phyloP scores from a whole-genome alignment of 495 filamentous ascomycete genomes.

The Polyplosphaeria fusca region DNA sequence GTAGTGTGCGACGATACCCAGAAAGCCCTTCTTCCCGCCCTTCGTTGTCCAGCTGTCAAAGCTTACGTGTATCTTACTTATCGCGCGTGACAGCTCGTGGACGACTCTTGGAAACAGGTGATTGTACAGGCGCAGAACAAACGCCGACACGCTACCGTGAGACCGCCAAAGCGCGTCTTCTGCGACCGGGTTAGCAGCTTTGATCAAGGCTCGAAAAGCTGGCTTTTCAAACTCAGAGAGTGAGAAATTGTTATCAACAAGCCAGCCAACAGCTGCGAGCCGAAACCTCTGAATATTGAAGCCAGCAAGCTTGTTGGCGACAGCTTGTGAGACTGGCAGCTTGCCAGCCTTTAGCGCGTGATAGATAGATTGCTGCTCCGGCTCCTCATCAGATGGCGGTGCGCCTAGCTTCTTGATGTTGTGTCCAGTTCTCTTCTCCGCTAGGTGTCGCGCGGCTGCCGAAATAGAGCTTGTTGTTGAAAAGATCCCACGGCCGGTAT shows the following conservation, averaged over 20 bases:
- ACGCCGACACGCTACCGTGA: not conserved
- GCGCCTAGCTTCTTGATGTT: not conserved
- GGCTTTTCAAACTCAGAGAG: not conserved
- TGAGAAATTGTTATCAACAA: not conserved
- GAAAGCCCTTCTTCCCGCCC: constrained; percentile 5
- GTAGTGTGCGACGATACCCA: constrained; percentile 34
- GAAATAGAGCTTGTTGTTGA: not conserved
- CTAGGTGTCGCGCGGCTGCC: not conserved
- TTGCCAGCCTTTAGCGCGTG: too few species aligned
- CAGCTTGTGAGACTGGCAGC: not conserved
- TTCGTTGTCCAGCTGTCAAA: constrained; percentile 5
- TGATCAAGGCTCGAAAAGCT: not conserved
- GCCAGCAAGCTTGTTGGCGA: not conserved
- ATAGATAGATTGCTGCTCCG: too few species aligned
- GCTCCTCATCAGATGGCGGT: not conserved
- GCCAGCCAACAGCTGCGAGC: not conserved
- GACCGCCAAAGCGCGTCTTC: not conserved
- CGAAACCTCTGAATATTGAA: not conserved
- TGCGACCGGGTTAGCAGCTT: not conserved
- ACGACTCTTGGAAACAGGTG: not conserved
- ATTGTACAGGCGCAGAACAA: not conserved
- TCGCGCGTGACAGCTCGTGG: not conserved
- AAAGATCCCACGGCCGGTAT: not conserved
- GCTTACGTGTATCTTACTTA: constrained; percentile 4
- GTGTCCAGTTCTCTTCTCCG: not conserved